Conservation (phyloP, 2,329 filamentous ascomycete species). For the Claviceps africana region DNA sequence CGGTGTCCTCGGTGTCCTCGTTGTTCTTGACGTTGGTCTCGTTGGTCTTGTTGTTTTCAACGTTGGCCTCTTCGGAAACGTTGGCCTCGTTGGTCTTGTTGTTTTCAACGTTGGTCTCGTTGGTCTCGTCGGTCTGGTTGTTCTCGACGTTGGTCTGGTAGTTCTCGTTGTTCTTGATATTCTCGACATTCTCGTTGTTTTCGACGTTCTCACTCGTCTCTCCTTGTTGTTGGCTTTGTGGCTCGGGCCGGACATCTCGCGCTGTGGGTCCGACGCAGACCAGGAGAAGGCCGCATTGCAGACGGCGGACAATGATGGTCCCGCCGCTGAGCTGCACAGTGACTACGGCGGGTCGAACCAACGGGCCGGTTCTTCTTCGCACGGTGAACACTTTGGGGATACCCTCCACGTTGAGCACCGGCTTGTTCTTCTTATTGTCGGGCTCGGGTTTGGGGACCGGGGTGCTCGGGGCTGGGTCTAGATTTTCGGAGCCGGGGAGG, state of each 20-base stretch:
- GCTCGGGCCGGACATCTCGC: slow-evolving; percentile 10
- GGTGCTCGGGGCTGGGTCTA: slow-evolving; percentile 12
- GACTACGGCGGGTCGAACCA: slow-evolving; percentile 28
- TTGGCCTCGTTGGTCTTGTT: neutral
- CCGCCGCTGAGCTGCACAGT: slow-evolving; percentile 45
- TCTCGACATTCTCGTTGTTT: neutral
- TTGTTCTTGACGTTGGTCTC: neutral
- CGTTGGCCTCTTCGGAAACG: no score
- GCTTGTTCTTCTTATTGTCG: slow-evolving; percentile 10
- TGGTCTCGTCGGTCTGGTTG: neutral
- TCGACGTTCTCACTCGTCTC: slow-evolving; percentile 11
- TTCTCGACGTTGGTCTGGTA: no score
- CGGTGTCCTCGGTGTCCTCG: neutral
- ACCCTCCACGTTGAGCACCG: neutral
- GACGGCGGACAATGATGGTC: slow-evolving; percentile 43
- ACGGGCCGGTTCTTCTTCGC: slow-evolving; percentile 4
- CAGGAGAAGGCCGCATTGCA: slow-evolving; percentile 47
- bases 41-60: neutral
- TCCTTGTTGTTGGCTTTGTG: slow-evolving; percentile 8
- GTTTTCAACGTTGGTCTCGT: no score
- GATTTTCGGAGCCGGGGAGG: slow-evolving; percentile 22
- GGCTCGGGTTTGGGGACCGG: slow-evolving; percentile 12
- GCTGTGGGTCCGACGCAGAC: slow-evolving; percentile 41
- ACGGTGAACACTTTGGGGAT: slow-evolving; percentile 1
- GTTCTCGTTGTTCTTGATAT: no score